Evolutionary conservation across 2,329 filamentous ascomycete genomes (phyloP), one percentile per base, ranked within the genome.

Genomic region (Neocucurbitaria cava): DNA sequence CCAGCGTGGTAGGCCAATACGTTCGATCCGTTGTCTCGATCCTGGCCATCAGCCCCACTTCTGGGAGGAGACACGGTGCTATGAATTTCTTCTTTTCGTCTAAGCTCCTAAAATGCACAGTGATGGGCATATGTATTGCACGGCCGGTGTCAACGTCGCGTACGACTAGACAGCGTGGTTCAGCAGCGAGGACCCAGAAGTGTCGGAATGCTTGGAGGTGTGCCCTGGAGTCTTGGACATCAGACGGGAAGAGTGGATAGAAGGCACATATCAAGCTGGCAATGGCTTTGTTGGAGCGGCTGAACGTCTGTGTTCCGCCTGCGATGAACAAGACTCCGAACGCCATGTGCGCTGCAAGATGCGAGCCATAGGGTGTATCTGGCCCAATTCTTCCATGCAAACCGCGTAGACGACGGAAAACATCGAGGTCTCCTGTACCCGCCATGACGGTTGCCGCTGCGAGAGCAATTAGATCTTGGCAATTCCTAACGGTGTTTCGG

Each of bases 161-260:
- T 17, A 91, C 86, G 0, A 99, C 86, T 0, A 99, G 84, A 71
- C 94, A 98, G 46, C 96, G 86, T 9, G 92, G 87, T 68, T 99
- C 95, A 0, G 91, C 89, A 1, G 95, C 95, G 3, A 99, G 83
- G 10, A 96, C 94, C 95, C 95, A 99, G 70, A 99, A 90, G 76
- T 99, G 94, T 5, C 96, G 87, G 79, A 99, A 95, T 3, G 96
- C 95, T 78, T 99, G 95, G 5, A 99, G 83, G 68, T 99, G 95
- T 10, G 92, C 92, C 61, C 91, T 89, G 71, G 98, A 98, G 77
- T 99, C 95, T 68, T 96, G 89, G 1, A 98, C 91, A 26, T 87
- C 89, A 9, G 86, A 89, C 0, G 95, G 95, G 72, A 96, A 97
- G 18, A 97, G 83, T 0, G 95, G 95, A 70, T 99, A 99, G 74